phyloP scores from a whole-genome alignment of 768 basidiomycete genomes.

The Trichaptum fuscoviolaceum region DNA sequence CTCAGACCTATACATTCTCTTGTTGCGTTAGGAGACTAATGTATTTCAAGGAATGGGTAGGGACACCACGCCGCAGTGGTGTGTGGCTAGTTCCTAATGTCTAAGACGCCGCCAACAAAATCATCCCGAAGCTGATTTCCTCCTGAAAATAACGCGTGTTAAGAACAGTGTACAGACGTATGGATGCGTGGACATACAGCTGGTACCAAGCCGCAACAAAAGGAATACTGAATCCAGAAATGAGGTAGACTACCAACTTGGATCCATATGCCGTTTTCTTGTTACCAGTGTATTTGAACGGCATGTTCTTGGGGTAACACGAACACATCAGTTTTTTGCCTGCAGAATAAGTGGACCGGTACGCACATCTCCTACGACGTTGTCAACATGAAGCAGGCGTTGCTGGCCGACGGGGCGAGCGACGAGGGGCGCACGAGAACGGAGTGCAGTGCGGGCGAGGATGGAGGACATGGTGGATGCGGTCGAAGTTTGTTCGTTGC shows the following conservation, averaged over 20 bases:
- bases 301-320: constrained; percentile 23
- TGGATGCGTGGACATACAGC: constrained; percentile 43
- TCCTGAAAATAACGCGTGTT: constrained; percentile 27
- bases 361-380: constrained; percentile 11
- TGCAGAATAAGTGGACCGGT: constrained; percentile 51
- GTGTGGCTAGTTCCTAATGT: background rate
- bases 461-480: constrained; percentile 10
- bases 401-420: constrained; percentile 49
- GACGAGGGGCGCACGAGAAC: constrained; percentile 31
- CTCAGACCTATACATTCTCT: background rate
- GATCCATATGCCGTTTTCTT: constrained; percentile 28
- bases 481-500: background rate
- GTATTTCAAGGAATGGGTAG: background rate
- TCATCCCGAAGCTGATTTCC: constrained; percentile 29
- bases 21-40: constrained; percentile 2
- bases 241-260: constrained; percentile 45
- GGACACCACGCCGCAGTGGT: background rate
- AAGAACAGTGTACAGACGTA: constrained; percentile 7
- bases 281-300: constrained; percentile 24
- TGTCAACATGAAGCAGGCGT: constrained; percentile 38
- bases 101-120: background rate
- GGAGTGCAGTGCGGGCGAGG: constrained; percentile 7
- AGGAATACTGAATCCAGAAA: constrained; percentile 59
- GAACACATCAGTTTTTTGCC: constrained; percentile 13
- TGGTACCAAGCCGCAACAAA: constrained; percentile 58